phyloP scores from a whole-genome alignment of 2,329 filamentous ascomycete genomes.

The Penicillium sp. region DNA sequence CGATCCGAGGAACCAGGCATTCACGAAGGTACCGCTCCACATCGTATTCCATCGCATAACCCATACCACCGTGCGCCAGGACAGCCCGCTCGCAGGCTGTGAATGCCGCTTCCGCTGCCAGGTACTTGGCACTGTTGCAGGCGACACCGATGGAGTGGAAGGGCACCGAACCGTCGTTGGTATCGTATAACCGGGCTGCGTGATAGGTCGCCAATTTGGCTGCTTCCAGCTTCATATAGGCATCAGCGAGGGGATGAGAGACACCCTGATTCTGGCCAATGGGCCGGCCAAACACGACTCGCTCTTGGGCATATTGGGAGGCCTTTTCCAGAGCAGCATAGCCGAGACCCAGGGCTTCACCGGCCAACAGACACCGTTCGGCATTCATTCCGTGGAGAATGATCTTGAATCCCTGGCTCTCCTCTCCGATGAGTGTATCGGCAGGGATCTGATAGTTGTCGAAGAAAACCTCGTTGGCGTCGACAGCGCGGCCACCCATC shows the following conservation, averaged over 20 bases:
- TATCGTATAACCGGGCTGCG: conserved; percentile 62
- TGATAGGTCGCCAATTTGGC: conserved; percentile 66
- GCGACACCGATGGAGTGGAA: conserved; percentile 65
- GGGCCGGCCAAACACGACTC: conserved; percentile 62
- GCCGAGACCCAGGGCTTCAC: conserved; percentile 78
- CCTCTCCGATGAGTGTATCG: conserved; percentile 68
- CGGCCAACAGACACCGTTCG: conserved; percentile 74
- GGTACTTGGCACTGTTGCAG: conserved; percentile 72
- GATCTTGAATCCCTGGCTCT: conserved; percentile 78
- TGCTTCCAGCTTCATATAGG: conserved; percentile 65
- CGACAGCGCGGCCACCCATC: conserved; percentile 81
- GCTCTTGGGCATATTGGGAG: conserved; percentile 66
- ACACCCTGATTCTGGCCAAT: conserved; percentile 66
- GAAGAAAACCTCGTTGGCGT: conserved; percentile 88
- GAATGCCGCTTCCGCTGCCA: conserved; percentile 65
- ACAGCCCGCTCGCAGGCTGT: conserved; percentile 63
- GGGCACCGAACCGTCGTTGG: conserved; percentile 56
- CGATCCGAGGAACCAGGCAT: conserved; percentile 63
- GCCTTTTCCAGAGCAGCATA: conserved; percentile 71
- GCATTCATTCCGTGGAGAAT: conserved; percentile 81
- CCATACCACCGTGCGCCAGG: conserved; percentile 65
- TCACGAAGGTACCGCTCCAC: conserved; percentile 65
- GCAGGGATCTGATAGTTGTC: conserved; percentile 73
- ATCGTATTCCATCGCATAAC: conserved; percentile 66
- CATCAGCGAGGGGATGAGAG: conserved; percentile 61